phyloP scores from a whole-genome alignment of 2,329 filamentous ascomycete species.

The Septoria petroselini region DNA sequence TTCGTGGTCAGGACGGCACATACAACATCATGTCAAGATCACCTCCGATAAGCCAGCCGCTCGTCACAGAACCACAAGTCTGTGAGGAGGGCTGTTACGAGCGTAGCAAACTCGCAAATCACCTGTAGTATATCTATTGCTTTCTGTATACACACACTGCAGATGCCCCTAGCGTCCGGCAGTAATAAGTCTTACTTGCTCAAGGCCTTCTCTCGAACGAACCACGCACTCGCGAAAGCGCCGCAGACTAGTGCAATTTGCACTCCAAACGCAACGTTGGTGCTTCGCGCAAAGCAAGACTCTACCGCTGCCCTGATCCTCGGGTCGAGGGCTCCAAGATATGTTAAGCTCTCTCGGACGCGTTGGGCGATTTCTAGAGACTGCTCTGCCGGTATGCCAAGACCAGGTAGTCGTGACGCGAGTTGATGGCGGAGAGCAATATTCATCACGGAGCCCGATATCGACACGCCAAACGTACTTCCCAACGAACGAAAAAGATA shows the following conservation, averaged over 20 bases:
- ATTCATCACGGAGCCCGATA: slow-evolving; percentile 69
- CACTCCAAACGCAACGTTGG: slow-evolving; percentile 51
- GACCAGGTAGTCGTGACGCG: slow-evolving; percentile 46
- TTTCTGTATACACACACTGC: too few relatives aligned
- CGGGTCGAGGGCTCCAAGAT: slow-evolving; percentile 63
- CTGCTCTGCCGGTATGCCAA: slow-evolving; percentile 51
- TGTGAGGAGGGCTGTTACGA: too few relatives aligned
- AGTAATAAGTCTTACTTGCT: slow-evolving; percentile 18
- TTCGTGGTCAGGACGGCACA: not conserved
- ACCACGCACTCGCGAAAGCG: slow-evolving; percentile 47
- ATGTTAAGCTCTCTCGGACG: slow-evolving; percentile 68
- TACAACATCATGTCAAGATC: too few relatives aligned
- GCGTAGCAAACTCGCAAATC: too few relatives aligned
- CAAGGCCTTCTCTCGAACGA: slow-evolving; percentile 44
- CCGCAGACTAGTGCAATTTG: slow-evolving; percentile 51
- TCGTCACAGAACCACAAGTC: too few relatives aligned
- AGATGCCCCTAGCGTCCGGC: too few relatives aligned
- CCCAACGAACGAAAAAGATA: slow-evolving; percentile 77
- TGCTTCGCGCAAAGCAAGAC: slow-evolving; percentile 62
- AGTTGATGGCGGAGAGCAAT: slow-evolving; percentile 61
- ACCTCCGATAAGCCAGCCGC: too few relatives aligned
- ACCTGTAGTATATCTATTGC: too few relatives aligned
- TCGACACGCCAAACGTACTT: slow-evolving; percentile 63
- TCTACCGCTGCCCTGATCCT: slow-evolving; percentile 58
- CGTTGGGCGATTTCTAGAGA: slow-evolving; percentile 64